Percentiles rank a stretch among this genome's conserved stretches.
Conservation (phyloP, 306 rosid genomes). For the Morella rubra region DNA sequence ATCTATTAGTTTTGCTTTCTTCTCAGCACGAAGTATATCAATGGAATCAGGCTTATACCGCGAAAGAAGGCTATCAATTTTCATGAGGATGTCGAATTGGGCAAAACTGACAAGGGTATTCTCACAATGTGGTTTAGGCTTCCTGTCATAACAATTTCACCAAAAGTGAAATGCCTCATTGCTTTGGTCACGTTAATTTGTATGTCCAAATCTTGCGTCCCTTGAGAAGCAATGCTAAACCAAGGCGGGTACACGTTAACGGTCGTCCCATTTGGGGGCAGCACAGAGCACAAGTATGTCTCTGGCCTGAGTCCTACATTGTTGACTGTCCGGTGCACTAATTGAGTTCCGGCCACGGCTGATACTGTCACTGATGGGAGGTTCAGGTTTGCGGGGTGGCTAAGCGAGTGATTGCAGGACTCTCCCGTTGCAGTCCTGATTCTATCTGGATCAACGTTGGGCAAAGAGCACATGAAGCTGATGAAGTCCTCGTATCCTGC, state of each 20-base stretch:
- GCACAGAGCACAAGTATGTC: conserved; percentile 54
- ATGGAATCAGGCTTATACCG: neutral
- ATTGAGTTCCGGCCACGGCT: conserved; percentile 44
- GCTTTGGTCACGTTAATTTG: conserved; percentile 50
- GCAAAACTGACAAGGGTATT: conserved; percentile 62
- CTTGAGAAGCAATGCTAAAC: conserved; percentile 66
- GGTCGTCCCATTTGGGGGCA: conserved; percentile 72
- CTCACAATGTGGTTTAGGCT: conserved; percentile 69
- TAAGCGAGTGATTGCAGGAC: conserved; percentile 45
- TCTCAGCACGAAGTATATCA: neutral
- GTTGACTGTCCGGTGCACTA: conserved; percentile 50
- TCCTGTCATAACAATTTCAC: conserved; percentile 75
- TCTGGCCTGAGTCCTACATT: conserved; percentile 63
- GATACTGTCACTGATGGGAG: conserved; percentile 80
- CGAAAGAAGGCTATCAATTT: neutral
- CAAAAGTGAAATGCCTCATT: conserved; percentile 59
- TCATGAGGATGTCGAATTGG: conserved; percentile 37
- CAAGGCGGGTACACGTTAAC: conserved; percentile 51
- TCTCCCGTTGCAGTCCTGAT: conserved; percentile 52
- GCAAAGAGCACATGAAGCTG: conserved; percentile 78
- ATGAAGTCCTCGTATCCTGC: conserved; percentile 67
- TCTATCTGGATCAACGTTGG: conserved; percentile 38
- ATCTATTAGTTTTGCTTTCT: neutral
- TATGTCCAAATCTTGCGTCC: conserved; percentile 51
- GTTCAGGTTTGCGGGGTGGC: conserved; percentile 72